Base-by-base conservation (phyloP, 345 rosid species). In the Populus euphratica region DNA sequence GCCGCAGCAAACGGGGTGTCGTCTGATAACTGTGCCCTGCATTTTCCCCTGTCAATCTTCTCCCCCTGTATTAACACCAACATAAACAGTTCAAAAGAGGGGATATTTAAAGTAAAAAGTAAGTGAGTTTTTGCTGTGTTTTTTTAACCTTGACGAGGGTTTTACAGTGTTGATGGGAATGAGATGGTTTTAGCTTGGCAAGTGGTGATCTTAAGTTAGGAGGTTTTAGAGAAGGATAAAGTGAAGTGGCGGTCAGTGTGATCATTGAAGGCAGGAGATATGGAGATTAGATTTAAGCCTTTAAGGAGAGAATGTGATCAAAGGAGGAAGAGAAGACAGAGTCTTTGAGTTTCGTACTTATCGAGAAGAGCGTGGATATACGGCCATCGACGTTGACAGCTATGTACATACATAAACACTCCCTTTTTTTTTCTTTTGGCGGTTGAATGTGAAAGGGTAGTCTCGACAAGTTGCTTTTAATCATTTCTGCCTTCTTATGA, bases 1-100 rank as follows among this genome's bases (percentile, higher is more conserved):
- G 94, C 94, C 0, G 84, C 86, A 14, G 87, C 91, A 52, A 90
- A 88, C 25, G 97, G 94, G 29, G 91, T 91, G 47, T 93, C 97
- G 35, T 76, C 76, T 8, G 92, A 87, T 43, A 93, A 86, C 64
- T 88, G 94, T 61, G 92, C 94, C 82, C 89, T 83, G 88, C 98
- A 91, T 59, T 77, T 67, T 61, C 79, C 84, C 63, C 74, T 49
- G 59, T 76, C 73, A 23, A 65, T 7, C 12, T n/a, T 75, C 83
- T 73, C 78, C 76, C 73, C 81, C 81, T 80, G 76, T 36, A 75
- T 27, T 79, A n/a, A 43, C 79, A 76, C 70, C 31, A 39, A 21
- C 6, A 70, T 72, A 6, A 38, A n/a, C 66, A 27, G 20, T 39
- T 65, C 3, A 33, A 44, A n/a, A 0, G 23, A 20, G 61, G 56